phyloP scores from a whole-genome alignment of 2,329 filamentous ascomycete genomes.

The Claviceps quebecensis region DNA sequence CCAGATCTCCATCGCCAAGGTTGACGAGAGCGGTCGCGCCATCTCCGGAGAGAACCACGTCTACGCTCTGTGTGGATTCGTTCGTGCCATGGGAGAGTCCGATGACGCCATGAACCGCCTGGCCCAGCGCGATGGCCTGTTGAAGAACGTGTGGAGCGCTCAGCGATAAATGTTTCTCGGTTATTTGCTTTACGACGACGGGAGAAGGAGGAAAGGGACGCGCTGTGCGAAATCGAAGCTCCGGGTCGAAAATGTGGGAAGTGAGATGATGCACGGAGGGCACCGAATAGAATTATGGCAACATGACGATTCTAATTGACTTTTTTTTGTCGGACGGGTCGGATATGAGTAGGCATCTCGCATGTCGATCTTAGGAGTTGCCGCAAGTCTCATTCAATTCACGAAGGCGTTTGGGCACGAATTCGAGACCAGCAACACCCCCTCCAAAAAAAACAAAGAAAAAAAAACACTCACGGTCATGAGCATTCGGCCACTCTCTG shows the following conservation, averaged over 20 bases:
- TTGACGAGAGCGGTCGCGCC: slow-evolving; percentile 95
- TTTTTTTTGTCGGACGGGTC: slow-evolving; percentile 11
- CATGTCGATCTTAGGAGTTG: slow-evolving; percentile 26
- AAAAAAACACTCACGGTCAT: slow-evolving; percentile 3
- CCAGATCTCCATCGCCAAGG: slow-evolving; percentile 93
- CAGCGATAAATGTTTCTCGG: slow-evolving; percentile 35
- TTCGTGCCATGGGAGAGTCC: slow-evolving; percentile 93
- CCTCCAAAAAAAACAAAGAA: slow-evolving; percentile 2
- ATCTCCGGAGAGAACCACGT: slow-evolving; percentile 90
- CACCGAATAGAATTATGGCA: slow-evolving; percentile 1
- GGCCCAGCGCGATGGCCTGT: slow-evolving; percentile 85
- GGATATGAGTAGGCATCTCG: slow-evolving; percentile 16
- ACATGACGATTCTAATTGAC: slow-evolving; percentile 7
- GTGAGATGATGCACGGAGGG: not conserved
- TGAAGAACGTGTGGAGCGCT: slow-evolving; percentile 94
- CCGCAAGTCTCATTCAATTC: slow-evolving; percentile 30
- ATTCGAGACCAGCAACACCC: slow-evolving; percentile 24
- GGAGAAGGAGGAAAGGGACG: slow-evolving; percentile 2
- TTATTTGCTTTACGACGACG: slow-evolving; percentile 5
- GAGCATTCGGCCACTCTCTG: not conserved
- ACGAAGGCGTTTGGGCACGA: slow-evolving; percentile 30
- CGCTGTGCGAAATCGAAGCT: slow-evolving; percentile 5
- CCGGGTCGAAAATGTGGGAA: slow-evolving; percentile 3
- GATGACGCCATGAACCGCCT: slow-evolving; percentile 95
- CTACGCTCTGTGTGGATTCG: slow-evolving; percentile 95